Percentiles rank a stretch among this genome's conserved stretches.
Conservation (phyloP, 2,329 filamentous ascomycete genomes). For the Penicillium sp. region DNA sequence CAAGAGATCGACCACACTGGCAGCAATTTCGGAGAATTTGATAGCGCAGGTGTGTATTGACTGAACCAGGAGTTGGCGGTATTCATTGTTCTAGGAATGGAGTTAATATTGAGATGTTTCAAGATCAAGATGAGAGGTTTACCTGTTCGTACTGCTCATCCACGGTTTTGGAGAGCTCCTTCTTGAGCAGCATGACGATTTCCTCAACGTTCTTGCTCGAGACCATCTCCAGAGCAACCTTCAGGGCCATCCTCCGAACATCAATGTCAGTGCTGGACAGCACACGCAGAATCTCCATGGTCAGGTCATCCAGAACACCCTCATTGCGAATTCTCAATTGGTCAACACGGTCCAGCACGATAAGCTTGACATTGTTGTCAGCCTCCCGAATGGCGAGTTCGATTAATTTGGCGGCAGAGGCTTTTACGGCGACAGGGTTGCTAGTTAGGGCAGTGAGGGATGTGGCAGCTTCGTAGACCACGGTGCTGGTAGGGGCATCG, state of each 20-base stretch:
- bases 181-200: constrained; percentile 93
- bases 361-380: constrained; percentile 99
- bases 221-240: constrained; percentile 94
- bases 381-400: constrained; percentile 96
- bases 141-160: constrained; percentile 97
- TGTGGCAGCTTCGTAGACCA: constrained; percentile 96
- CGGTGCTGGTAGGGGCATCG: constrained; percentile 89
- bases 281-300: constrained; percentile 95
- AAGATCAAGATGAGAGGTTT: constrained; percentile 11
- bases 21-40: constrained; percentile 97
- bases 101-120: constrained; percentile 24
- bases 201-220: constrained; percentile 99
- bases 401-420: constrained; percentile 92
- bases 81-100: constrained; percentile 72
- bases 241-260: constrained; percentile 87
- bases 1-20: constrained; percentile 91
- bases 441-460: constrained; percentile 91
- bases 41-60: constrained; percentile 98
- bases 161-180: constrained; percentile 95
- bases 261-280: constrained; percentile 95
- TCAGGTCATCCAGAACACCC: constrained; percentile 87
- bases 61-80: constrained; percentile 92
- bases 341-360: constrained; percentile 92
- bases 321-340: constrained; percentile 85
- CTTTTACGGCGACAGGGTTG: constrained; percentile 97